A percentile compares a stretch with the other conserved stretches of the same genome.
phyloP scores from a whole-genome alignment of 306 rosid species.

The Vigna reflexopilosa region DNA sequence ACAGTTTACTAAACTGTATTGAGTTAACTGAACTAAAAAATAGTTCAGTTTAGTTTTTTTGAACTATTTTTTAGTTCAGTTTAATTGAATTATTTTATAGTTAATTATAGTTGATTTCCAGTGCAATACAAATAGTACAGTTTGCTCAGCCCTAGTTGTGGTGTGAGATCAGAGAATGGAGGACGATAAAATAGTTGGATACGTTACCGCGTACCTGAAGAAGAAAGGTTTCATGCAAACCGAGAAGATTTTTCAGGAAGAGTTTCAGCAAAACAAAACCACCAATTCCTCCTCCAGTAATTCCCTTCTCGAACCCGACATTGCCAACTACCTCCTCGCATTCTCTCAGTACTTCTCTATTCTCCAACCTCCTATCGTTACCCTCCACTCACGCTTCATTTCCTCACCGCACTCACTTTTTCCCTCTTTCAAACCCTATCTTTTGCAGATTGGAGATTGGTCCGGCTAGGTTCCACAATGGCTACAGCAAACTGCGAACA shows the following conservation, averaged over 20 bases:
- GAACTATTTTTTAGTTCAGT: too few species aligned
- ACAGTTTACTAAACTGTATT: too few species aligned
- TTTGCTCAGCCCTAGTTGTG: too few species aligned
- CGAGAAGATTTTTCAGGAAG: conserved; percentile 77
- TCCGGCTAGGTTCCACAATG: conserved; percentile 80
- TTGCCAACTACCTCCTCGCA: conserved; percentile 67
- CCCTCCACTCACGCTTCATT: background rate
- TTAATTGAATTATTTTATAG: too few species aligned
- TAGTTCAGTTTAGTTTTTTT: too few species aligned
- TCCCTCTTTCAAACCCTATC: background rate
- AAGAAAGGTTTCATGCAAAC: conserved; percentile 78
- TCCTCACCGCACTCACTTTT: background rate
- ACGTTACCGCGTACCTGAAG: conserved; percentile 65
- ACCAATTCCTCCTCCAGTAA: conserved; percentile 40
- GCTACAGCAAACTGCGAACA: conserved; percentile 80
- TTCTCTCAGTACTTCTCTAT: conserved; percentile 57
- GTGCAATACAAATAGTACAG: too few species aligned
- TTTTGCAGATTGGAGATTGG: conserved; percentile 70
- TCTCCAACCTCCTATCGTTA: background rate
- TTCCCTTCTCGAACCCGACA: conserved; percentile 63
- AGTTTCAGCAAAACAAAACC: conserved; percentile 56
- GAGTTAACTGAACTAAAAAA: too few species aligned
- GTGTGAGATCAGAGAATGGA: conserved; percentile 53
- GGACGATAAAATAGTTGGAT: conserved; percentile 67
- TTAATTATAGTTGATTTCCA: too few species aligned